A percentile compares a stretch with the other conserved stretches of the same genome.
Evolutionary conservation across 129 eudicot genomes (phyloP).

Genomic region (Erigeron canadensis): DNA sequence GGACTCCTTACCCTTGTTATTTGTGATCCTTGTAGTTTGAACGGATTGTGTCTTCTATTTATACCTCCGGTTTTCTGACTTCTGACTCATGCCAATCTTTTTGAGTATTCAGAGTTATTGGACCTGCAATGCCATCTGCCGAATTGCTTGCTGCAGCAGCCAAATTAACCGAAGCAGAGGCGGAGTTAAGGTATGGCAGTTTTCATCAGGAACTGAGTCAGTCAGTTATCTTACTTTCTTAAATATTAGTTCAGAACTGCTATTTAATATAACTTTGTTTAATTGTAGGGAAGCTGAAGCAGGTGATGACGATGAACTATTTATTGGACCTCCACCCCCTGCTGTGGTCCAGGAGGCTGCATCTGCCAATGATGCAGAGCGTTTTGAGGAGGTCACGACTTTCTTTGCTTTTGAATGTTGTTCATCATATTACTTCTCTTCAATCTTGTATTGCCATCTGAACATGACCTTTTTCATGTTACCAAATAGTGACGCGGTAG

Average conservation of each 20-base stretch:
- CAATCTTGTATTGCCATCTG: too few species aligned
- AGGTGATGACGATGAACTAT: constrained; percentile 58
- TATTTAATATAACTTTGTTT: constrained; percentile 17
- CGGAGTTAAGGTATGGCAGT: constrained; percentile 72
- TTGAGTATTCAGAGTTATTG: constrained; percentile 63
- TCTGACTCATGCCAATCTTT: constrained; percentile 6
- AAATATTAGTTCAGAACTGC: constrained; percentile 1
- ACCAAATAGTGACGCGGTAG: too few species aligned
- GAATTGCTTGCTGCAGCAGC: constrained; percentile 99
- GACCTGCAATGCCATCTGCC: constrained; percentile 99
- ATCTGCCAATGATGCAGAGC: constrained; percentile 98
- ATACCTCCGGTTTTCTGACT: not conserved
- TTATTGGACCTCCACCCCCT: constrained; percentile 99
- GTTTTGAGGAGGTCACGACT: constrained; percentile 86
- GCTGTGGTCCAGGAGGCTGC: constrained; percentile 87
- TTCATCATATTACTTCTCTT: constrained; percentile 12
- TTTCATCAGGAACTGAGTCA: not conserved
- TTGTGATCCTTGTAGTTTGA: not conserved
- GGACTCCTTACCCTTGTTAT: not conserved
- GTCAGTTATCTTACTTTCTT: not conserved
- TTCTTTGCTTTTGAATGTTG: constrained; percentile 18
- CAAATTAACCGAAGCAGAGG: constrained; percentile 95
- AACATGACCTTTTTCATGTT: too few species aligned
- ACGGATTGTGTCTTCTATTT: not conserved
- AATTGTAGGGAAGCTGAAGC: constrained; percentile 80